Evolutionary conservation across 1,139 yeast genomes (phyloP).

Genomic region (Debaryomyces subglobosus): DNA sequence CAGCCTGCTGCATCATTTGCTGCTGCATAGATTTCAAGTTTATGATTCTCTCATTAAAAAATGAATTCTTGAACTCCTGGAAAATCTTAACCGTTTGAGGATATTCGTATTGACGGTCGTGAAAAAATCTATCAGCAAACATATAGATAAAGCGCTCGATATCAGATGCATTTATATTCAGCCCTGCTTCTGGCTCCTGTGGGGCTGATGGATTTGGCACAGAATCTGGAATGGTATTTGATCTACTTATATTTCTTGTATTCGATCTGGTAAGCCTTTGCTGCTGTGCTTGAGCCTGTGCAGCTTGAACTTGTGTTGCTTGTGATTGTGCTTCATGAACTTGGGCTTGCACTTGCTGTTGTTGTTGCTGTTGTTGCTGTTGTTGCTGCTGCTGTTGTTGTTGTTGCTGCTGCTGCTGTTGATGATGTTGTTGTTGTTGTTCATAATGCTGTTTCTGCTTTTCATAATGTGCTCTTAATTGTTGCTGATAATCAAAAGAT

Average conservation of each 20-base stretch:
- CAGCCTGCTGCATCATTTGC: conserved; percentile 21
- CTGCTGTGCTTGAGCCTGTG: conserved; percentile 15
- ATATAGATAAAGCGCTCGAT: conserved; percentile 52
- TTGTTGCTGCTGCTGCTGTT: conserved; percentile 16
- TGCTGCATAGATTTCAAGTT: conserved; percentile 34
- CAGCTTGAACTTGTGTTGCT: conserved; percentile 17
- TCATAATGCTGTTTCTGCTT: conserved; percentile 27
- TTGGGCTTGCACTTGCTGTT: conserved; percentile 11
- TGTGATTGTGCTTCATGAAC: conserved; percentile 12
- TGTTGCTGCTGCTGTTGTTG: conserved; percentile 18
- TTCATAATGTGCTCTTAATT: conserved; percentile 30
- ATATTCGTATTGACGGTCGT: conserved; percentile 46
- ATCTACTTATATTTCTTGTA: conserved; percentile 8
- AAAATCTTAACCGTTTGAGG: conserved; percentile 53
- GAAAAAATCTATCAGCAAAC: conserved; percentile 53
- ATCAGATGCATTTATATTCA: conserved; percentile 39
- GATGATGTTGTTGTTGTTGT: conserved; percentile 21
- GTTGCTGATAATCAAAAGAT: conserved; percentile 30
- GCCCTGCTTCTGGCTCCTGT: conserved; percentile 12
- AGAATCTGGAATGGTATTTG: conserved; percentile 14
- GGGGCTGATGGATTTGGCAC: conserved; percentile 16
- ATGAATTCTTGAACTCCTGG: conserved; percentile 53
- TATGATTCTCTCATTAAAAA: conserved; percentile 51
- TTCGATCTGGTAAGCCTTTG: conserved; percentile 9
- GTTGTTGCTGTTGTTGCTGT: conserved; percentile 20